These are phyloP conservation scores for Babesia ovata DNA, from an alignment of 169 alveolate species.

Conservation along the genomic window DNA sequence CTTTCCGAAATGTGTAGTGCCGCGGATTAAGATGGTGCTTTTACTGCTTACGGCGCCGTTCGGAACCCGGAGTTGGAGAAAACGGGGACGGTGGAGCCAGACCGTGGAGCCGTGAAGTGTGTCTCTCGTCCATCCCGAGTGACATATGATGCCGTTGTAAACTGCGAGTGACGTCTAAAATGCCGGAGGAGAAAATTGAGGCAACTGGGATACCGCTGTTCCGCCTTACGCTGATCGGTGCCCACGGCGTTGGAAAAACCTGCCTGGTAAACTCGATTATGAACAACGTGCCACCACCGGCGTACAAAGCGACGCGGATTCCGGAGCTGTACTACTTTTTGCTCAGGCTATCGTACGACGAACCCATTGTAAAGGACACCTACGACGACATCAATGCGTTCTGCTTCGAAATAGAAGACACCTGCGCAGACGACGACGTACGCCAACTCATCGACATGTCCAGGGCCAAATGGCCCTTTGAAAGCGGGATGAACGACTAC, in stretches of 20 bases:
- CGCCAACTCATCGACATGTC: conserved; percentile 46
- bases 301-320: conserved; percentile 37
- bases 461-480: conserved; percentile 45
- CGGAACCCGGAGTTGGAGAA: too few relatives aligned
- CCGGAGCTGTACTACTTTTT: conserved; percentile 68
- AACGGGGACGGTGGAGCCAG: too few relatives aligned
- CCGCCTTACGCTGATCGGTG: conserved; percentile 59
- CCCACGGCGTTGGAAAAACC: conserved; percentile 59
- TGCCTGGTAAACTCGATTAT: conserved; percentile 65
- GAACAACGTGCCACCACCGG: conserved; percentile 57
- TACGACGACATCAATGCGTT: conserved; percentile 60
- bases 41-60: too few relatives aligned
- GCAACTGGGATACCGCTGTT: conserved; percentile 61
- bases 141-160: too few relatives aligned
- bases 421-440: conserved; percentile 55
- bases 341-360: conserved; percentile 53
- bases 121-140: too few relatives aligned
- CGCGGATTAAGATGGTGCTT: too few relatives aligned
- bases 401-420: conserved; percentile 69
- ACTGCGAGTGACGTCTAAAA: background rate
- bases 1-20: too few relatives aligned
- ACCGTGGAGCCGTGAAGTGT: too few relatives aligned
- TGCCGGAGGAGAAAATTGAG: conserved; percentile 65
- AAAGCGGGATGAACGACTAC: conserved; percentile 46
- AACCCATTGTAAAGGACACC: conserved; percentile 22